Evolutionary conservation across 495 filamentous ascomycete genomes (phyloP), one percentile per base, ranked within the genome.

Genomic region (Haplographium delicatum): DNA sequence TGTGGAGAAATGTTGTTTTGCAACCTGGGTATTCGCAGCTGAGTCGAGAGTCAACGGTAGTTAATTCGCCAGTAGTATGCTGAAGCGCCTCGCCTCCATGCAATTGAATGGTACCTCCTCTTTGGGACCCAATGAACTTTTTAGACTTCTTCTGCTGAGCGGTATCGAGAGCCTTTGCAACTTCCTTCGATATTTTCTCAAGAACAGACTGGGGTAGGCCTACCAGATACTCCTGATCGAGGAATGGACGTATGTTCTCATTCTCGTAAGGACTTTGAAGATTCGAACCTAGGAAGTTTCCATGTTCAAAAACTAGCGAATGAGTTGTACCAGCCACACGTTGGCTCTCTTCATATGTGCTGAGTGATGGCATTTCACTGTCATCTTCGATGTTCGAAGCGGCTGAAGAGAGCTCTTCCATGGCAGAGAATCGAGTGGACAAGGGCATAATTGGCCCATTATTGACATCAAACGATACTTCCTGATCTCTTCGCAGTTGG

Each of bases 21-120:
- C 39, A 43, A 25, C 39, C 39, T 26, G 39, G 39, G 5, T 43
- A 22, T 26, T 43, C 39, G 39, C 39, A 43, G 23, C 23, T 43
- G 23, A 43, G 15, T n/a, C n/a, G n/a, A n/a, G n/a, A n/a, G n/a
- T n/a, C n/a, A 9, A 43, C n/a, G 35, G 8, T 6, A 4, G 5
- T 39, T 15, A 19, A 0, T 4, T 8, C 16, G 22, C 13, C 22
- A 1, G 35, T 19, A 4, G 15, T 19, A 39, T 39, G 18, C 16
- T 20, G 11, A 11, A 13, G 15, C 15, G 1, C 5, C 22, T 13
- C 22, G 3, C 16, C 16, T 20, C n/a, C 35, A 11, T 2, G 35
- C 13, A 39, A 8, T 39, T 39, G 35, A 31, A 6, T 31, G 16
- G 9, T 1, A 7, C 1, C 6, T 6, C 22, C n/a, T 39, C 35